Evolutionary conservation across 306 rosid species (phyloP).

Genomic region (Datisca glomerata): DNA sequence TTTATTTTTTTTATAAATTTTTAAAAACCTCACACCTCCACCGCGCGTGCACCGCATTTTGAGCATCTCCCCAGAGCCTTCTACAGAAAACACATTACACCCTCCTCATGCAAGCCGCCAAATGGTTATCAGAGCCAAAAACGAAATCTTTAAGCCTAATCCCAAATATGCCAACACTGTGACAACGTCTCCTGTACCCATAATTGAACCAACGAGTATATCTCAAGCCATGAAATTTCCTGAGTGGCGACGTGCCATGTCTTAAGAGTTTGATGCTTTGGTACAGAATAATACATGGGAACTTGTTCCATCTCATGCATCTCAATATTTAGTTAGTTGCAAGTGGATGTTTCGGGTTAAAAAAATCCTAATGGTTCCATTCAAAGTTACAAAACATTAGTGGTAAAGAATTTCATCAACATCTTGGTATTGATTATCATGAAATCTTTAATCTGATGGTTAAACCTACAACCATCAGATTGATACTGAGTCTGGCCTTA

Average conservation of each 20-base stretch:
- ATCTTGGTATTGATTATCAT: background rate
- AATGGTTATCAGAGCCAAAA: background rate
- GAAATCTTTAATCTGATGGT: background rate
- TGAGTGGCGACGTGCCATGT: background rate
- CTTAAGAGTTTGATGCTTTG: too few relatives aligned
- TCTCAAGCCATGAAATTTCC: background rate
- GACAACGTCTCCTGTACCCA: background rate
- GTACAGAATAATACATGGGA: too few relatives aligned
- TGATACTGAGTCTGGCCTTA: background rate
- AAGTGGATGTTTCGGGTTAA: constrained; percentile 5
- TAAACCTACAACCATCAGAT: background rate
- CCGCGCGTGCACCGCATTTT: too few relatives aligned
- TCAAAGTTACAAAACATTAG: background rate
- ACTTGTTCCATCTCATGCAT: background rate
- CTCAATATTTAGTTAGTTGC: background rate
- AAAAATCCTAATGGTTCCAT: background rate
- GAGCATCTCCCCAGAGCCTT: too few relatives aligned
- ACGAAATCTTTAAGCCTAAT: background rate
- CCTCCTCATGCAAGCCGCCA: too few relatives aligned
- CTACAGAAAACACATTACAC: too few relatives aligned
- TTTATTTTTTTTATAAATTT: too few relatives aligned
- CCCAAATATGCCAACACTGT: background rate
- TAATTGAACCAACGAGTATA: background rate
- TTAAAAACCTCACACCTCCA: too few relatives aligned
- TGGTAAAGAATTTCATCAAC: background rate